Conservation (phyloP, 768 basidiomycete species). For the Vishniacozyma victoriae region DNA sequence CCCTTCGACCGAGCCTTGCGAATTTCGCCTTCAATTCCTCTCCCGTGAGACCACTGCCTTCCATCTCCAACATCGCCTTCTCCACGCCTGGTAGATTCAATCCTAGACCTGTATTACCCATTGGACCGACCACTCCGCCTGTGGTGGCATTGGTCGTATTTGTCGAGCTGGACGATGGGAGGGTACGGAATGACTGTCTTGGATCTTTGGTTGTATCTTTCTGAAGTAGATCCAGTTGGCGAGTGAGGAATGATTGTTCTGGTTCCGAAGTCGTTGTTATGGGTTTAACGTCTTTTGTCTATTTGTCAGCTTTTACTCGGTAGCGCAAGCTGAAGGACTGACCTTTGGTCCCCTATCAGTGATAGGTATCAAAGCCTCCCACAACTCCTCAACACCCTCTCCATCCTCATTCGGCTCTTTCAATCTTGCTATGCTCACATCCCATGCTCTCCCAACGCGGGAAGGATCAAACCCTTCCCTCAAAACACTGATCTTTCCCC, state of each 20-base stretch:
- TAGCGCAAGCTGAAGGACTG: slow-evolving; percentile 27
- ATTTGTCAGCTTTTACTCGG: neutral
- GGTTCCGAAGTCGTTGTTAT: slow-evolving; percentile 59
- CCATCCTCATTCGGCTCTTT: slow-evolving; percentile 49
- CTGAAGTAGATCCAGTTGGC: slow-evolving; percentile 84
- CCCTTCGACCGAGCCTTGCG: slow-evolving; percentile 31
- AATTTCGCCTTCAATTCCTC: slow-evolving; percentile 41
- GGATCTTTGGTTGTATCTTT: slow-evolving; percentile 88
- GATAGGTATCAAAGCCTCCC: slow-evolving; percentile 61
- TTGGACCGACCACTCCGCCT: slow-evolving; percentile 74
- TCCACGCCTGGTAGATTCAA: slow-evolving; percentile 83
- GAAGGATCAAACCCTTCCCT: slow-evolving; percentile 84
- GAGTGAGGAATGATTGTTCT: slow-evolving; percentile 84
- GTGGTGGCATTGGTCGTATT: neutral
- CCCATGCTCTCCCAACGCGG: slow-evolving; percentile 30
- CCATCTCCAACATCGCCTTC: slow-evolving; percentile 81
- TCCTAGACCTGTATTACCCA: slow-evolving; percentile 71
- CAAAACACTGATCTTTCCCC: slow-evolving; percentile 88
- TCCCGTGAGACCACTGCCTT: slow-evolving; percentile 48
- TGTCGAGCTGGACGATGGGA: neutral
- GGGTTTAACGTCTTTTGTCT: neutral
- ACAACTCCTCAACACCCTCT: slow-evolving; percentile 63
- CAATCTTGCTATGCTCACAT: slow-evolving; percentile 18
- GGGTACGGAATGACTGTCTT: slow-evolving; percentile 68
- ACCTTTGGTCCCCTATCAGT: slow-evolving; percentile 67